These are phyloP conservation scores for Salix caprea DNA, from an alignment of 345 rosid species.

Conservation along the genomic window DNA sequence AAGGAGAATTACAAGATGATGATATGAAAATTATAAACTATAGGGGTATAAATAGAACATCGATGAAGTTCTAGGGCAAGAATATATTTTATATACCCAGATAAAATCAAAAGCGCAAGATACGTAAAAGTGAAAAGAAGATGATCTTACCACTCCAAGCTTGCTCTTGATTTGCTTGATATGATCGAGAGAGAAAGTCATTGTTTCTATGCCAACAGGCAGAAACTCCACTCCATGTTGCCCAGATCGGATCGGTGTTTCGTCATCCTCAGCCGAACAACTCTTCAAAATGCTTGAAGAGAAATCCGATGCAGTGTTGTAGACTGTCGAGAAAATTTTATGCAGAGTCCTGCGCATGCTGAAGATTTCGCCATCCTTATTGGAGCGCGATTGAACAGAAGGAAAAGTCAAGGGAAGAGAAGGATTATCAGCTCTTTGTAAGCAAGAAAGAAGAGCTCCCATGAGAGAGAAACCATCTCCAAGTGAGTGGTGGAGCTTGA, in stretches of 20 bases:
- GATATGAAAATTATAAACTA: no score
- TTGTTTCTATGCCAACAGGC: slow-evolving; percentile 20
- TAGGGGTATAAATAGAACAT: no score
- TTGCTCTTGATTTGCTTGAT: slow-evolving; percentile 33
- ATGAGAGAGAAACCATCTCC: slow-evolving; percentile 53
- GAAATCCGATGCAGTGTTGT: slow-evolving; percentile 30
- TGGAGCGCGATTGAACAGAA: not conserved
- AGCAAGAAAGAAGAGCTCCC: slow-evolving; percentile 55
- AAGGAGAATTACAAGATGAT: no score
- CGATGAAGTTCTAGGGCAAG: no score
- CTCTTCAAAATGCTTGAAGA: slow-evolving; percentile 22
- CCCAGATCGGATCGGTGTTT: slow-evolving; percentile 30
- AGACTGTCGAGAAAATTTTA: slow-evolving; percentile 8
- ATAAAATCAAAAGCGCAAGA: no score
- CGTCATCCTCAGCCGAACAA: slow-evolving; percentile 31
- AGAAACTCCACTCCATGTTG: slow-evolving; percentile 22
- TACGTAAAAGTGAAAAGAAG: not conserved
- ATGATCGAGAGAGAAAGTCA: slow-evolving; percentile 32
- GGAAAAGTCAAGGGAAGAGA: slow-evolving; percentile 44
- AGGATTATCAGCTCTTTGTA: slow-evolving; percentile 51
- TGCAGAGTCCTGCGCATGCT: not conserved
- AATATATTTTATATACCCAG: no score
- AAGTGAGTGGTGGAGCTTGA: slow-evolving; percentile 59
- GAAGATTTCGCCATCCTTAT: not conserved
- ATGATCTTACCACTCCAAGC: slow-evolving; percentile 26